Evolutionary conservation across 805 yeast species (phyloP).

Genomic region (Scheffersomyces spartinae): DNA sequence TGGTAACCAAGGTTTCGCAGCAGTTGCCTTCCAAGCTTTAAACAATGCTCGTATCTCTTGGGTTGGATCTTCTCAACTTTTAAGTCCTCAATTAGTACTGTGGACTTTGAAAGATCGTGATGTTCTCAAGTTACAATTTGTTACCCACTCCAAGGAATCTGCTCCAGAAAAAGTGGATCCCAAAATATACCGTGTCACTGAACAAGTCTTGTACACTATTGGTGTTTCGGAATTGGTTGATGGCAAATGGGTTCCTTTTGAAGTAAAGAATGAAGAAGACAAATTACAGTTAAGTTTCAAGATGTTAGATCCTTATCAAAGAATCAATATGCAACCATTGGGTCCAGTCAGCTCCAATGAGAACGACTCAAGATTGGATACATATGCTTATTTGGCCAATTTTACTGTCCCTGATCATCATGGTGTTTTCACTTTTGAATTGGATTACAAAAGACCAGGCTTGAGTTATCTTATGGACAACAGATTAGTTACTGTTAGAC

Average conservation of each 20-base stretch:
- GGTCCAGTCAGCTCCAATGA: conserved; percentile 22
- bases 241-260: conserved; percentile 59
- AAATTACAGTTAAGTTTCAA: conserved; percentile 75
- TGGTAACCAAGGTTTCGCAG: conserved; percentile 68
- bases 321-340: conserved; percentile 47
- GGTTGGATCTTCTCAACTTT: conserved; percentile 66
- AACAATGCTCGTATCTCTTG: conserved; percentile 71
- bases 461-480: conserved; percentile 53
- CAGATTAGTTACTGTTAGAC: conserved; percentile 75
- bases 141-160: conserved; percentile 42
- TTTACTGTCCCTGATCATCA: conserved; percentile 89
- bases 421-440: conserved; percentile 83
- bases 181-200: conserved; percentile 57
- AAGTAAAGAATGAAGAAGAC: conserved; percentile 21
- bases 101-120: conserved; percentile 73
- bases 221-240: conserved; percentile 39
- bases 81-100: no score
- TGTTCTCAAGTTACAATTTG: conserved; percentile 44
- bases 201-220: conserved; percentile 46
- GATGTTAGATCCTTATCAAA: conserved; percentile 92
- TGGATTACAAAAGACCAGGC: conserved; percentile 74
- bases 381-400: conserved; percentile 34
- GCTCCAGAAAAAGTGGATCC: conserved; percentile 28
- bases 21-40: conserved; percentile 70
- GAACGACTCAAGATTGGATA: conserved; percentile 31